These are phyloP conservation scores for Ogataea populi-albae DNA, from an alignment of 805 yeast genomes.

Conservation along the genomic window DNA sequence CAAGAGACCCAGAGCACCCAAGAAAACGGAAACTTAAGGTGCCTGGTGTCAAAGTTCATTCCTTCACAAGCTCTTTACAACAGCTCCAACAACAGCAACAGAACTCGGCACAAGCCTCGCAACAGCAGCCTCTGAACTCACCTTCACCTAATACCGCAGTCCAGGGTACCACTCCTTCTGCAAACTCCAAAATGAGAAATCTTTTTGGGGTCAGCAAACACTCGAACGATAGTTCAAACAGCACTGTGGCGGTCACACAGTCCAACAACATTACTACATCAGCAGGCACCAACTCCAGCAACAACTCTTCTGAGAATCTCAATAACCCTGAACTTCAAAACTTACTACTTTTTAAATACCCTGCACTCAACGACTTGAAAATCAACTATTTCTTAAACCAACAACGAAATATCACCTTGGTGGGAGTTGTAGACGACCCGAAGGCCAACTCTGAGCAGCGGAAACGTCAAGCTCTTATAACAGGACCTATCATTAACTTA, in stretches of 20 bases:
- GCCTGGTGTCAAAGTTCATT: constrained; percentile 41
- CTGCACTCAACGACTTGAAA: constrained; percentile 33
- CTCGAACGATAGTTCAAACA: neutral
- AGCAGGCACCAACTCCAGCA: constrained; percentile 6
- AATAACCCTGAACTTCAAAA: constrained; percentile 23
- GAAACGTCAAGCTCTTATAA: constrained; percentile 70
- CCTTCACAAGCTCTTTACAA: constrained; percentile 28
- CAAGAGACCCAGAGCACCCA: constrained; percentile 28
- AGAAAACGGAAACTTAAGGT: constrained; percentile 40
- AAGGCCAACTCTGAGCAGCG: constrained; percentile 62
- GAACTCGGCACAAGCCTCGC: neutral
- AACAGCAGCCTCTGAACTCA: constrained; percentile 1
- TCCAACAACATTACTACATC: neutral
- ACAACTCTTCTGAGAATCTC: constrained; percentile 10
- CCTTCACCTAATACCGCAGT: neutral
- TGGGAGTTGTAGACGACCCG: constrained; percentile 41
- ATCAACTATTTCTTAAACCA: constrained; percentile 39
- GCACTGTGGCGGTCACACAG: neutral
- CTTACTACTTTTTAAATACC: constrained; percentile 24
- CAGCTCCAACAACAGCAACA: constrained; percentile 14
- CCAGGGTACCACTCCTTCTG: constrained; percentile 1
- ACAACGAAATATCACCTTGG: constrained; percentile 44
- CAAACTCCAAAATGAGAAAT: constrained; percentile 18
- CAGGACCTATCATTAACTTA: constrained; percentile 81
- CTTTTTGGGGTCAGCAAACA: constrained; percentile 11